Evolutionary conservation across 2,329 filamentous ascomycete species (phyloP).

Genomic region (Leptosphaerulina australis): DNA sequence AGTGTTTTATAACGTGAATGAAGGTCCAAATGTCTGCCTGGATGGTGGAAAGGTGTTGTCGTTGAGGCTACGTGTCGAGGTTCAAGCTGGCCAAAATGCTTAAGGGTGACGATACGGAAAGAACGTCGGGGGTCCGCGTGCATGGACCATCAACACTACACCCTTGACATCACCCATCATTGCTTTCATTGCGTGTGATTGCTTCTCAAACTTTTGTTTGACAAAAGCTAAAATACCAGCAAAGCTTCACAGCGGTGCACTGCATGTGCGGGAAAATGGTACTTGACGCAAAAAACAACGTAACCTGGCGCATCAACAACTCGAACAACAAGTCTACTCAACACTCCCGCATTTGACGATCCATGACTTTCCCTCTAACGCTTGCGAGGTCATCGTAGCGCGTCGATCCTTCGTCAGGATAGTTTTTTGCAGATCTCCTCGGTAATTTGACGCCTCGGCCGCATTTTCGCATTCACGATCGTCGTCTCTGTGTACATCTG

Average conservation of each 20-base stretch:
- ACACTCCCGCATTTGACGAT: background rate
- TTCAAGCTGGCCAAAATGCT: slow-evolving; percentile 20
- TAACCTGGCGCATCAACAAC: slow-evolving; percentile 7
- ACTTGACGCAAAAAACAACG: background rate
- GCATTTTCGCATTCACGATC: background rate
- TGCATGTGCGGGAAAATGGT: background rate
- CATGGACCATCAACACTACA: slow-evolving; percentile 20
- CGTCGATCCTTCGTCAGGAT: no score
- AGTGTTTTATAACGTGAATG: background rate
- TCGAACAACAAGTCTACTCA: background rate
- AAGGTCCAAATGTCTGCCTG: background rate
- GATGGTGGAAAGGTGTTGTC: slow-evolving; percentile 5
- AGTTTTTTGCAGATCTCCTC: no score
- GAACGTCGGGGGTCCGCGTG: slow-evolving; percentile 23
- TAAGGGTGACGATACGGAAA: slow-evolving; percentile 33
- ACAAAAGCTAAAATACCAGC: background rate
- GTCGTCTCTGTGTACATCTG: background rate
- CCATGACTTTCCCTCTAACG: background rate
- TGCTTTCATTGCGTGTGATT: background rate
- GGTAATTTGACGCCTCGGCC: background rate
- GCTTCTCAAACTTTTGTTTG: no score
- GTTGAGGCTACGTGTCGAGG: slow-evolving; percentile 43
- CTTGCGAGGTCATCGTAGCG: background rate
- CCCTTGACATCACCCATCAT: background rate
- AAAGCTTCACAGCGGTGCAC: background rate